Evolutionary conservation across 169 alveolate species (phyloP), one percentile per base, ranked within the genome.

Genomic region (Plasmodium gonderi): DNA sequence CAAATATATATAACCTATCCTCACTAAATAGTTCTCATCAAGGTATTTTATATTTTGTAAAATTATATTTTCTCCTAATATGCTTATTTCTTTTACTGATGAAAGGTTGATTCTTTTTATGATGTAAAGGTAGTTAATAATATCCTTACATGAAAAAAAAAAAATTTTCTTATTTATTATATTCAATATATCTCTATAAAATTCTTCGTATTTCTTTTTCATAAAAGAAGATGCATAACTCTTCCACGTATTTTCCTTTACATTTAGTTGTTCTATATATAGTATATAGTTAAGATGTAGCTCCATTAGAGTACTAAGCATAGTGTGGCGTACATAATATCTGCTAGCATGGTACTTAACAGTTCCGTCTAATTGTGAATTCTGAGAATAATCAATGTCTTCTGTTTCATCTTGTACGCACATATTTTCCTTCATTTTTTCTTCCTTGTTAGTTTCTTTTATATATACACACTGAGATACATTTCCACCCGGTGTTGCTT

Each of bases 121-220:
- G 31, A 87, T 64, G 68, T 87, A 87, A 17, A 54, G 68, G 67
- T 75, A 76, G 68, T 87, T 87, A 87, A 87, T 87, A 51, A 87
- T 54, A 54, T 87, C 93, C 12, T 33, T 29, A 65, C 90, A 87
- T 29, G 93, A 64, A 87, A 87, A 87, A 5, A 67, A 76, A 75
- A 60, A 87, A 36, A 87, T 17, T n/a, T 51, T 87, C 38, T 87
- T 87, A 87, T 76, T 68, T 33, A 87, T 77, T 76, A 38, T 47
- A 45, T 87, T 60, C 67, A 87, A 44, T 47, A 77, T 23, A 26
- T 75, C 26, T 23, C 36, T 6, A 31, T 87, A 87, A 44, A 87
- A 76, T 9, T 76, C 49, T 23, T 54, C 72, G 42, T 87, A 75
- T 79, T 54, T 60, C 9, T 60, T 38, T 17, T 51, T 60, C 51